These are phyloP conservation scores for Cutaneotrichosporon curvatum DNA, from an alignment of 1,284 basidiomycete genomes.

Conservation along the genomic window DNA sequence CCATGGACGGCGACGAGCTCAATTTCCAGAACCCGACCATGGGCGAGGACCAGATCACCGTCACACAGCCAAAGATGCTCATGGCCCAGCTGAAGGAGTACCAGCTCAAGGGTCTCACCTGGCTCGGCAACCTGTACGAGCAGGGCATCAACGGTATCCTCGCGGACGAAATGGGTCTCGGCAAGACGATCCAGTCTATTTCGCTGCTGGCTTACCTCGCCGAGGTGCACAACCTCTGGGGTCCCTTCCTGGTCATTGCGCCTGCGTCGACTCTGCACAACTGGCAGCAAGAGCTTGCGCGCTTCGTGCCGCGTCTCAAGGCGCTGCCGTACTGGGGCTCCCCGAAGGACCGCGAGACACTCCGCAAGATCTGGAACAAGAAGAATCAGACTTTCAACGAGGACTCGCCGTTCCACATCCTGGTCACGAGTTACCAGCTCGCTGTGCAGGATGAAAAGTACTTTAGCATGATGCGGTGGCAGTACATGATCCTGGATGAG, in stretches of 20 bases:
- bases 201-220: constrained; percentile 94
- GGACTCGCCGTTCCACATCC: constrained; percentile 91
- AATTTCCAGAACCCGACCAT: constrained; percentile 99
- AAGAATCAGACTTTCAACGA: constrained; percentile 94
- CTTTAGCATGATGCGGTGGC: constrained; percentile 97
- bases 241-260: constrained; percentile 98
- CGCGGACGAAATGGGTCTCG: constrained; percentile 97
- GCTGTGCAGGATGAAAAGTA: constrained; percentile 97
- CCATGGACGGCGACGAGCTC: constrained; percentile 77
- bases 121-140: constrained; percentile 96
- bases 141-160: constrained; percentile 98
- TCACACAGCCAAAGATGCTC: constrained; percentile 91
- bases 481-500: constrained; percentile 99
- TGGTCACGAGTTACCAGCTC: constrained; percentile 96
- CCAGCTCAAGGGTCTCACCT: constrained; percentile 95
- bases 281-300: constrained; percentile 97
- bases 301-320: constrained; percentile 90
- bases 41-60: constrained; percentile 75
- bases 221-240: constrained; percentile 98
- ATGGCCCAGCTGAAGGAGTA: constrained; percentile 98
- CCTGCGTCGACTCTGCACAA: constrained; percentile 97
- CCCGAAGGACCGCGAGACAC: constrained; percentile 87
- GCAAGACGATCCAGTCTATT: constrained; percentile 98
- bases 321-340: constrained; percentile 98
- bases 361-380: constrained; percentile 97